Conservation (phyloP, 139 green algal species). For the Pseudopediastrum boryanum region DNA sequence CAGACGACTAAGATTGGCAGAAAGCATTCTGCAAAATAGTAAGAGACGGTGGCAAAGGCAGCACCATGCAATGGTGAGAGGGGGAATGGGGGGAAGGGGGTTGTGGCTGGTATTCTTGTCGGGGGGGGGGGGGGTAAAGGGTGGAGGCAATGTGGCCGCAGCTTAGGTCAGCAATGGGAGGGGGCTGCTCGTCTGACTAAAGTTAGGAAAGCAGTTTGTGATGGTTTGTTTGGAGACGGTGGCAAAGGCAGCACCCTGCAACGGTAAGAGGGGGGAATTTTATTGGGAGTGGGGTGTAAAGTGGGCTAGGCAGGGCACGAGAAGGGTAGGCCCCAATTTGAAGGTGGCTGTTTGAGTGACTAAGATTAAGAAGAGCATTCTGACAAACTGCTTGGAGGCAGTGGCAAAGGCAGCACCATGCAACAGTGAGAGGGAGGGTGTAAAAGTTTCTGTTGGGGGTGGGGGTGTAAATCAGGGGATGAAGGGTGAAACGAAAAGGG, state of each 20-base stretch:
- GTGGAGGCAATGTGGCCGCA: no score
- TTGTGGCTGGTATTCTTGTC: no score
- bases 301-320: no score
- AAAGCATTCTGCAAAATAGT: conserved; percentile 42
- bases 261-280: conserved; percentile 2
- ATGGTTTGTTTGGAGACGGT: conserved; percentile 36
- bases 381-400: conserved; percentile 37
- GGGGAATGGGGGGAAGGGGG: no score
- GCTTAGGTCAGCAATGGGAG: no score
- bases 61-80: conserved; percentile 23
- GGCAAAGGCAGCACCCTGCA: conserved; percentile 13
- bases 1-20: conserved; percentile 63
- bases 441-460: no score
- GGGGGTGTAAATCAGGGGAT: no score
- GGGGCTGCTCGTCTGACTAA: conserved; percentile 68
- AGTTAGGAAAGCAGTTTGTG: conserved; percentile 53
- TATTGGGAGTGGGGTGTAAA: no score
- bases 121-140: no score
- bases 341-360: conserved; percentile 70
- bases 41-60: conserved; percentile 24
- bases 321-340: no score
- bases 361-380: conserved; percentile 55
- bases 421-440: neutral
- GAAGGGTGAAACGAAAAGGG: no score
- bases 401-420: conserved; percentile 23